Evolutionary conservation across 2,329 filamentous ascomycete species (phyloP).

Genomic region (Fusarium illudens): DNA sequence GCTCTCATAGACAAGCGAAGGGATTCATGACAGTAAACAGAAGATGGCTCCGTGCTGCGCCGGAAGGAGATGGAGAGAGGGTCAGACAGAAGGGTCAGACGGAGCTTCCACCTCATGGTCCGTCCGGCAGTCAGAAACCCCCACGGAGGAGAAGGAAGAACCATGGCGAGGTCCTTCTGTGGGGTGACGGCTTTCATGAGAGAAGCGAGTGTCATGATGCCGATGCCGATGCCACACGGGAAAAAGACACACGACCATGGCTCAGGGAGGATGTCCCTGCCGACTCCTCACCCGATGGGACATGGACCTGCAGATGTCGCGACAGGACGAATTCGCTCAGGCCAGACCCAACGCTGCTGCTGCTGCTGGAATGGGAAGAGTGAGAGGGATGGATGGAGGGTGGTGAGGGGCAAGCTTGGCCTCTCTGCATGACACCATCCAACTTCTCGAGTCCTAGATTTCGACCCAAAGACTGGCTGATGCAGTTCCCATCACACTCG

Average conservation of each 20-base stretch:
- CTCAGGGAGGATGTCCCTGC: conserved; percentile 9
- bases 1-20: conserved; percentile 15
- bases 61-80: neutral
- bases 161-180: conserved; percentile 15
- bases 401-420: conserved; percentile 33
- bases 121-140: conserved; percentile 19
- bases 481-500: conserved; percentile 30
- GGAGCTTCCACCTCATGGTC: neutral
- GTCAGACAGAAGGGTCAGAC: neutral
- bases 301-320: conserved; percentile 39
- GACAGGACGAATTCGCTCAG: conserved; percentile 22
- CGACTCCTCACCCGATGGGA: conserved; percentile 36
- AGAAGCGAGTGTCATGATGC: conserved; percentile 30
- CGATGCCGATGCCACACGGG: conserved; percentile 31
- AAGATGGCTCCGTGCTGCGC: neutral
- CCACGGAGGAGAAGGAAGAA: conserved; percentile 17
- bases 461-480: conserved; percentile 18
- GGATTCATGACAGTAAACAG: conserved; percentile 25
- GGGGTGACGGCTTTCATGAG: conserved; percentile 28
- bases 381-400: conserved; percentile 30
- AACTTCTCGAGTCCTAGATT: conserved; percentile 27
- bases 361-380: conserved; percentile 8
- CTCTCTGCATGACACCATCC: conserved; percentile 44
- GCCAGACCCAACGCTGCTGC: conserved; percentile 10
- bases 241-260: conserved; percentile 24